Conservation (phyloP, 2,329 filamentous ascomycete genomes). For the Onygena corvina region DNA sequence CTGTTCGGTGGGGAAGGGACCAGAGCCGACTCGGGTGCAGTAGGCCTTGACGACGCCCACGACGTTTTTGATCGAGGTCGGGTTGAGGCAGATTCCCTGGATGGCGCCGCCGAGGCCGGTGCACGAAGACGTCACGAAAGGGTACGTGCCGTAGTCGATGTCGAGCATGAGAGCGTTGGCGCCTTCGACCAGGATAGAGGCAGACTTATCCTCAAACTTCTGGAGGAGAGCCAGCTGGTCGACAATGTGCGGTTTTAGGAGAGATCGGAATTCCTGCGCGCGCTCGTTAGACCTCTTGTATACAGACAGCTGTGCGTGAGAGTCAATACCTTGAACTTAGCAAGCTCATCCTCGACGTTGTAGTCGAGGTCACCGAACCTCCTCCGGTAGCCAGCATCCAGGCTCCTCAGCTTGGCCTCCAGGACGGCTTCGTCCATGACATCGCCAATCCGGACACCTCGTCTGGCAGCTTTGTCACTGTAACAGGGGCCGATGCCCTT, state of each 20-base stretch:
- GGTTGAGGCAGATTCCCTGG: conserved; percentile 48
- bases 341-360: conserved; percentile 48
- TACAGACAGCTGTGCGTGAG: conserved; percentile 1
- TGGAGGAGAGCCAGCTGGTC: conserved; percentile 42
- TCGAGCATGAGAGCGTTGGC: conserved; percentile 55
- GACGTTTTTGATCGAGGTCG: conserved; percentile 44
- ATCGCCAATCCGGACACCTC: conserved; percentile 47
- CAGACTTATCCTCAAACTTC: conserved; percentile 40
- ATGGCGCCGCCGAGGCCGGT: conserved; percentile 40
- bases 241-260: conserved; percentile 29
- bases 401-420: conserved; percentile 42
- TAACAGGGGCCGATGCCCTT: conserved; percentile 48
- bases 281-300: conserved; percentile 11
- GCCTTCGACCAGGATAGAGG: conserved; percentile 50
- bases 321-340: conserved; percentile 40
- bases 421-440: conserved; percentile 46
- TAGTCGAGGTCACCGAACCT: conserved; percentile 49
- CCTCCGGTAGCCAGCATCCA: conserved; percentile 44
- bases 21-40: conserved; percentile 48
- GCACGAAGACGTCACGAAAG: conserved; percentile 39
- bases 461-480: conserved; percentile 50
- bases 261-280: conserved; percentile 28
- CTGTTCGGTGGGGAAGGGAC: conserved; percentile 53
- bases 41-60: conserved; percentile 56
- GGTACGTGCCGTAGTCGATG: conserved; percentile 42